A percentile compares a stretch with the other conserved stretches of the same genome.
Conservation (phyloP, 2,329 filamentous ascomycete species). For the Penicillium carneum region DNA sequence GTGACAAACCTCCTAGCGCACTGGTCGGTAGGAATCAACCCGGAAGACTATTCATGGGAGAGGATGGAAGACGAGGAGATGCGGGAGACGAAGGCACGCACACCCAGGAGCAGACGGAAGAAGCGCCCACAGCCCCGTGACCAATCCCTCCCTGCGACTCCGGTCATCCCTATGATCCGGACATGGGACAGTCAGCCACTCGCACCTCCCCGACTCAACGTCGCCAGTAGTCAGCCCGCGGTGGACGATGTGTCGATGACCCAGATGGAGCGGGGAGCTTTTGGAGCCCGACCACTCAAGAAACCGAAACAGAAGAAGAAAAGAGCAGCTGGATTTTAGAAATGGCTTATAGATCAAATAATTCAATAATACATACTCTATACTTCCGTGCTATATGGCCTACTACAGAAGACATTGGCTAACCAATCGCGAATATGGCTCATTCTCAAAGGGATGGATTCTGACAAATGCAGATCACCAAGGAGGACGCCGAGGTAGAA, state of each 20-base stretch:
- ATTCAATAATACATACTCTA: neutral
- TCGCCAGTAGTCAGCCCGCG: slow-evolving; percentile 46
- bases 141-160: slow-evolving; percentile 34
- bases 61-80: slow-evolving; percentile 36
- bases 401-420: neutral
- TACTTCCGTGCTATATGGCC: neutral
- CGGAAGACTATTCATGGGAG: slow-evolving; percentile 47
- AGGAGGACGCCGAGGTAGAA: neutral
- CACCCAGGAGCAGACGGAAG: slow-evolving; percentile 38
- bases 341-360: neutral
- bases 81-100: slow-evolving; percentile 27
- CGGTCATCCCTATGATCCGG: slow-evolving; percentile 36
- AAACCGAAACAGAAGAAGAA: slow-evolving; percentile 53
- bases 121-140: slow-evolving; percentile 37
- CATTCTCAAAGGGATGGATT: slow-evolving; percentile 24
- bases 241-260: slow-evolving; percentile 50
- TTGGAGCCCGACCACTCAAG: slow-evolving; percentile 46
- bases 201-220: slow-evolving; percentile 25
- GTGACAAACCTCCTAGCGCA: slow-evolving; percentile 45
- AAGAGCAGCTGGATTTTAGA: slow-evolving; percentile 52
- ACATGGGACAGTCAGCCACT: slow-evolving; percentile 47
- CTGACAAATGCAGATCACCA: slow-evolving; percentile 18
- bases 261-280: slow-evolving; percentile 50
- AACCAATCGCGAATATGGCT: slow-evolving; percentile 33
- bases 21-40: slow-evolving; percentile 46